These are phyloP conservation scores for Astrothelium subdiscretum DNA, from an alignment of 495 filamentous ascomycete species.

Conservation along the genomic window DNA sequence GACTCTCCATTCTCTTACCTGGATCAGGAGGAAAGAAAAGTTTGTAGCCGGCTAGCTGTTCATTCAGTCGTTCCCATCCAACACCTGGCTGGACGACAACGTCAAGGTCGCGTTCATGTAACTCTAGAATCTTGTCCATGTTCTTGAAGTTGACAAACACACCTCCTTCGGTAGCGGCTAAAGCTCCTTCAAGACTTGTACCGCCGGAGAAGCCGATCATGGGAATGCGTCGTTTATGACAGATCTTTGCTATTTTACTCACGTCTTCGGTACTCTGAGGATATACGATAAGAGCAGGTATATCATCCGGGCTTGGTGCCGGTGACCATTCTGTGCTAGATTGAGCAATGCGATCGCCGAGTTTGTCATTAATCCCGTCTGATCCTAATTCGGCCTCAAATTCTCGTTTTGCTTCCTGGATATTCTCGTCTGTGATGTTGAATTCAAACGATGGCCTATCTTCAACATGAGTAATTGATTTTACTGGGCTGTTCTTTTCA, in stretches of 20 bases:
- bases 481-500: background rate
- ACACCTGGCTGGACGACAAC: slow-evolving; percentile 83
- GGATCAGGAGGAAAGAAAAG: slow-evolving; percentile 89
- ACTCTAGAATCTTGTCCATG: slow-evolving; percentile 71
- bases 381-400: background rate
- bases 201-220: slow-evolving; percentile 83
- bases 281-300: slow-evolving; percentile 38
- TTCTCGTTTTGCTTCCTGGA: background rate
- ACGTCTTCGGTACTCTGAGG: slow-evolving; percentile 60
- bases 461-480: background rate
- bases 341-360: background rate
- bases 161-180: slow-evolving; percentile 73
- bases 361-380: background rate
- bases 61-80: slow-evolving; percentile 83
- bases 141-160: slow-evolving; percentile 78
- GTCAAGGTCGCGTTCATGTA: slow-evolving; percentile 84
- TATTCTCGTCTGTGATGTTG: background rate
- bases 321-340: background rate
- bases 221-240: slow-evolving; percentile 70
- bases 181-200: slow-evolving; percentile 79
- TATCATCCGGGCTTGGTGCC: background rate
- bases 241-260: slow-evolving; percentile 65
- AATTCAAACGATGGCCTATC: background rate
- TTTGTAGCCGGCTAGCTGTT: slow-evolving; percentile 58
- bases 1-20: slow-evolving; percentile 36